Evolutionary conservation across 306 rosid genomes (phyloP).

Genomic region (Vigna angularis): DNA sequence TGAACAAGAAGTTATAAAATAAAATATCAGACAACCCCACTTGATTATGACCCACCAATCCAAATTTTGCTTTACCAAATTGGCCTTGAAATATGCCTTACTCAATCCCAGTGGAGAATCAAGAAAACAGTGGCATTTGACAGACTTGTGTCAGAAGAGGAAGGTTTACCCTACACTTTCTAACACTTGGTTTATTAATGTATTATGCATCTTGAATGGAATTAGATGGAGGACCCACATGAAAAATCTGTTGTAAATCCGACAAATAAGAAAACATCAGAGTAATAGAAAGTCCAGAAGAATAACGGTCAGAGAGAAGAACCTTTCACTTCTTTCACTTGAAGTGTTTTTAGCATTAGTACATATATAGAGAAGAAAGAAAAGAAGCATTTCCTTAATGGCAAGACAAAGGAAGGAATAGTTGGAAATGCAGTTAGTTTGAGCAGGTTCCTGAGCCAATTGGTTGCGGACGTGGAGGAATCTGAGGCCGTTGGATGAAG

Average conservation of each 20-base stretch:
- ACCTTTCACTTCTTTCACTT: slow-evolving; percentile 62
- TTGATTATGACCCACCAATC: slow-evolving; percentile 36
- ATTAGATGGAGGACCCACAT: slow-evolving; percentile 36
- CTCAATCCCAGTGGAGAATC: slow-evolving; percentile 37
- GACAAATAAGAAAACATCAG: slow-evolving; percentile 4
- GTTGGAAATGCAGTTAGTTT: slow-evolving; percentile 65
- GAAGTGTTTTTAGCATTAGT: slow-evolving; percentile 36
- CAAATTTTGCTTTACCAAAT: slow-evolving; percentile 19
- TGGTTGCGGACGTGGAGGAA: slow-evolving; percentile 53
- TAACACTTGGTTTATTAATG: not conserved
- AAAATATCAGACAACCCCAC: slow-evolving; percentile 27
- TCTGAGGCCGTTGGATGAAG: slow-evolving; percentile 60
- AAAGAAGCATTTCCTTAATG: slow-evolving; percentile 44
- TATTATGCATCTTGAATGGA: slow-evolving; percentile 10
- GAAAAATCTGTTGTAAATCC: slow-evolving; percentile 37
- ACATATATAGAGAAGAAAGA: not conserved
- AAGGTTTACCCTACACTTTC: not conserved
- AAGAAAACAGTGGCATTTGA: not conserved
- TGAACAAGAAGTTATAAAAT: slow-evolving; percentile 11
- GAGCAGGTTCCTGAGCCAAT: slow-evolving; percentile 40
- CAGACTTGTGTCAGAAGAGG: slow-evolving; percentile 43
- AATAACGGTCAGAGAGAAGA: slow-evolving; percentile 70
- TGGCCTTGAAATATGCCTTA: slow-evolving; percentile 27
- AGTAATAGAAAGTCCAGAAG: slow-evolving; percentile 55
- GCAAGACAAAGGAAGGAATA: slow-evolving; percentile 93